phyloP scores from a whole-genome alignment of 148 eudicot genomes.

The Rhododendron molle region DNA sequence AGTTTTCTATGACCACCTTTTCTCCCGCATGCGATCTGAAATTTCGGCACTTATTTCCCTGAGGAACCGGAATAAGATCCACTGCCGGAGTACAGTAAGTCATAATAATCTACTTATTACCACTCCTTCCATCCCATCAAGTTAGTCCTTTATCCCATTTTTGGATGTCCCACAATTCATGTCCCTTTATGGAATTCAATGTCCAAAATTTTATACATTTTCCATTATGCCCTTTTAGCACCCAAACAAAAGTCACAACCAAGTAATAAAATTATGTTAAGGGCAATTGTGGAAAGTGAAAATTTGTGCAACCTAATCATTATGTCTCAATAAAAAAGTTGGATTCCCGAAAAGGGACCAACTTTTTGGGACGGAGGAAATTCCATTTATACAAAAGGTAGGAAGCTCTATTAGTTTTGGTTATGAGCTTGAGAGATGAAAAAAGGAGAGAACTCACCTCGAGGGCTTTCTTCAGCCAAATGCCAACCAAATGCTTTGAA shows the following conservation, averaged over 20 bases:
- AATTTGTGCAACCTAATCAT: background rate
- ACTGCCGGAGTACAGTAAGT: slow-evolving; percentile 89
- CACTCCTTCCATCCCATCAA: background rate
- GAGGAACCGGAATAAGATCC: slow-evolving; percentile 73
- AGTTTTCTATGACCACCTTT: slow-evolving; percentile 89
- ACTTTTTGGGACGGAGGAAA: background rate
- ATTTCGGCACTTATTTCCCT: slow-evolving; percentile 59
- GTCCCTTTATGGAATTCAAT: background rate
- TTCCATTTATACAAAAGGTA: background rate
- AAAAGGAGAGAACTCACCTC: background rate
- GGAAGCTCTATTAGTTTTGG: background rate
- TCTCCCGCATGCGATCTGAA: slow-evolving; percentile 49
- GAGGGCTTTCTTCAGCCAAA: background rate
- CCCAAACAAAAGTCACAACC: background rate
- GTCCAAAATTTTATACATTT: background rate
- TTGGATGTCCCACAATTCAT: background rate
- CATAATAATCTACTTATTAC: background rate
- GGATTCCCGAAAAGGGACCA: background rate
- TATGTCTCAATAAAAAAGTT: too few species aligned
- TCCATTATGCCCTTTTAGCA: background rate
- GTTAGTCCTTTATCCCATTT: background rate
- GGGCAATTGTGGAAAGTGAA: background rate
- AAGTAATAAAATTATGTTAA: background rate
- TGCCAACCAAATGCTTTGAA: background rate
- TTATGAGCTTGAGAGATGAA: background rate